A percentile compares a stretch with the other conserved stretches of the same genome.
Conservation (phyloP, 106 monocot species). For the Acorus calamus region DNA sequence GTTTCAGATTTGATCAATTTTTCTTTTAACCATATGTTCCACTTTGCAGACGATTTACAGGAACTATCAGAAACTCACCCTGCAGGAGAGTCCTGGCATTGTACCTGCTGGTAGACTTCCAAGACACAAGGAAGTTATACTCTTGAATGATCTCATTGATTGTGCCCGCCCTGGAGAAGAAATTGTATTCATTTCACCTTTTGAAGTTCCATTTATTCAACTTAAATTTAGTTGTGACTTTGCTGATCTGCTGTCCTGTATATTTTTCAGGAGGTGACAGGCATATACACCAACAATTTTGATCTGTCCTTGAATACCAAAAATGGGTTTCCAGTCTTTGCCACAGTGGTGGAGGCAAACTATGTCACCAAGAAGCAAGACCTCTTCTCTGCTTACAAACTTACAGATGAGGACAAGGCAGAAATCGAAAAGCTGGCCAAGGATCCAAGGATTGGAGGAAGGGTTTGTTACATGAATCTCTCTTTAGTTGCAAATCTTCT, state of each 20-base stretch:
- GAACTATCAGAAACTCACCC: constrained; percentile 98
- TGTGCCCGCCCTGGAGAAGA: constrained; percentile 99
- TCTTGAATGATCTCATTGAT: constrained; percentile 96
- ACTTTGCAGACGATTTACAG: constrained; percentile 82
- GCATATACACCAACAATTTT: constrained; percentile 98
- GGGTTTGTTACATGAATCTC: constrained; percentile 36
- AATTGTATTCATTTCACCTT: constrained; percentile 47
- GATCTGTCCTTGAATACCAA: constrained; percentile 96
- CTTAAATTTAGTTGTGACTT: not conserved
- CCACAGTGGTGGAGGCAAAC: constrained; percentile 94
- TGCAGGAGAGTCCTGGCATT: constrained; percentile 98
- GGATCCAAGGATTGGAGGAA: constrained; percentile 92
- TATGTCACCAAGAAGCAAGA: constrained; percentile 94
- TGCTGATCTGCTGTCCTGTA: constrained; percentile 3
- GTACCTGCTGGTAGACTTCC: constrained; percentile 98
- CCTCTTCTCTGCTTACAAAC: constrained; percentile 90
- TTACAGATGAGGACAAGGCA: constrained; percentile 95
- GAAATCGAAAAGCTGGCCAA: constrained; percentile 93
- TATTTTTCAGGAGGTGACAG: constrained; percentile 91
- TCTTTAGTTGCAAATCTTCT: not conserved
- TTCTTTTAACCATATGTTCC: not conserved
- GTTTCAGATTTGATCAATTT: not conserved
- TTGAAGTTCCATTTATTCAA: too few species aligned
- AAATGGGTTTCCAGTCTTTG: constrained; percentile 98
- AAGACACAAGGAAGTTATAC: constrained; percentile 98